Evolutionary conservation across 225 moss, liverwort and hornwort genomes (phyloP).

Genomic region (Sphagnum tenellum): DNA sequence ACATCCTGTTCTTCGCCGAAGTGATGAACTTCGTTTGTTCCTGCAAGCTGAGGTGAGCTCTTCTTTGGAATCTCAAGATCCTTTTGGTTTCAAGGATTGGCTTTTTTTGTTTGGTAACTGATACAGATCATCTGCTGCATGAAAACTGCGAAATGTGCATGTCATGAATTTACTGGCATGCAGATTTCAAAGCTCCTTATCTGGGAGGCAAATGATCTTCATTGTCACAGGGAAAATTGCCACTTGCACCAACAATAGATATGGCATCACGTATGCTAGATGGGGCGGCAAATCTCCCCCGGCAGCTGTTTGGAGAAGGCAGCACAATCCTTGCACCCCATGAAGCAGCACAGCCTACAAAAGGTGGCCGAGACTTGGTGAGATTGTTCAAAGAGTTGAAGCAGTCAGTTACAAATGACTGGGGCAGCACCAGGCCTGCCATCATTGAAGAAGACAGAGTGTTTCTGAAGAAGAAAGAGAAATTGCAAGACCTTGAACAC

Average conservation of each 20-base stretch:
- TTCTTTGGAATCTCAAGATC: too few relatives aligned
- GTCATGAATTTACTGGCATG: too few relatives aligned
- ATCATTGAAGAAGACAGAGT: constrained; percentile 86
- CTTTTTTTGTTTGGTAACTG: too few relatives aligned
- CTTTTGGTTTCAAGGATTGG: too few relatives aligned
- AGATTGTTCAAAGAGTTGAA: constrained; percentile 91
- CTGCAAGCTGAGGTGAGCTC: constrained; percentile 52
- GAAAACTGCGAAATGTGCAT: too few relatives aligned
- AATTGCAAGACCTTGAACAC: constrained; percentile 70
- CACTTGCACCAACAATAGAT: constrained; percentile 68
- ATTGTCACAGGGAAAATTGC: constrained; percentile 63
- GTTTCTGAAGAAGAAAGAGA: constrained; percentile 83
- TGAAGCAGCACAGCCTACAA: constrained; percentile 79
- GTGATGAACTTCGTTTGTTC: constrained; percentile 84
- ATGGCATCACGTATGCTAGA: constrained; percentile 96
- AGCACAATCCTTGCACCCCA: constrained; percentile 62
- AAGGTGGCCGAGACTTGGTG: constrained; percentile 80
- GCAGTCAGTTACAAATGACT: constrained; percentile 92
- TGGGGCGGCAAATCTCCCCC: constrained; percentile 92
- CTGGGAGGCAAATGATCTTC: too few relatives aligned
- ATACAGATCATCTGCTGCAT: too few relatives aligned
- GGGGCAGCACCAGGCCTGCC: constrained; percentile 77
- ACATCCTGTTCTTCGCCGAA: constrained; percentile 77
- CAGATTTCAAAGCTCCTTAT: too few relatives aligned
- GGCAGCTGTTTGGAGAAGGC: constrained; percentile 91